Evolutionary conservation across 169 alveolate genomes (phyloP).

Genomic region (Plasmodium fragile): DNA sequence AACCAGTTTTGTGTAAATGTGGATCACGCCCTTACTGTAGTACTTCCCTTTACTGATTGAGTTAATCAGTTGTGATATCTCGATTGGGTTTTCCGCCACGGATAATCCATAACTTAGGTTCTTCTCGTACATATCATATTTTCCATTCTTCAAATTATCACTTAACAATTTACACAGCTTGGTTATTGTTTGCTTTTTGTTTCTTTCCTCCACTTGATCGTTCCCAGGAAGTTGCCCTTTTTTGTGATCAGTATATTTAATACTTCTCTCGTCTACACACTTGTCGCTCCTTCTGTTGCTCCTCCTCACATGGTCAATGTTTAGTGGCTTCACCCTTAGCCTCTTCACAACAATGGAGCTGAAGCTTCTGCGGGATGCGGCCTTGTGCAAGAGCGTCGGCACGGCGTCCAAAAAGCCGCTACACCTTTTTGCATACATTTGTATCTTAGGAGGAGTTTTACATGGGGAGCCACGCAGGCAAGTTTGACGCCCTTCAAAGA

Average conservation of each 20-base stretch:
- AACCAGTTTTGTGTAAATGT: conserved; percentile 17
- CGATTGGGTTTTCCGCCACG: conserved; percentile 49
- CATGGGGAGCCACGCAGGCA: neutral
- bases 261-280: conserved; percentile 5
- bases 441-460: neutral
- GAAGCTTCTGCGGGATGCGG: neutral
- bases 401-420: conserved; percentile 8
- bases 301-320: conserved; percentile 33
- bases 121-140: conserved; percentile 37
- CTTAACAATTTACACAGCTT: conserved; percentile 21
- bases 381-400: neutral
- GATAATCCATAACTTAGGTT: conserved; percentile 26
- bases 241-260: neutral
- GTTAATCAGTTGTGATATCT: conserved; percentile 46
- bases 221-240: neutral
- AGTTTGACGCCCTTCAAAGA: neutral
- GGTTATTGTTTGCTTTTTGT: conserved; percentile 30
- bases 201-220: neutral
- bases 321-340: conserved; percentile 17
- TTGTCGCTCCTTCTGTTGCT: neutral
- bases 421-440: conserved; percentile 36
- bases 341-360: neutral
- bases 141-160: conserved; percentile 24
- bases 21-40: conserved; percentile 7
- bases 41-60: conserved; percentile 27